A percentile compares a stretch with the other conserved stretches of the same genome.
Conservation (phyloP, 2,329 filamentous ascomycete genomes). For the Ploettnerulaceae sp. region DNA sequence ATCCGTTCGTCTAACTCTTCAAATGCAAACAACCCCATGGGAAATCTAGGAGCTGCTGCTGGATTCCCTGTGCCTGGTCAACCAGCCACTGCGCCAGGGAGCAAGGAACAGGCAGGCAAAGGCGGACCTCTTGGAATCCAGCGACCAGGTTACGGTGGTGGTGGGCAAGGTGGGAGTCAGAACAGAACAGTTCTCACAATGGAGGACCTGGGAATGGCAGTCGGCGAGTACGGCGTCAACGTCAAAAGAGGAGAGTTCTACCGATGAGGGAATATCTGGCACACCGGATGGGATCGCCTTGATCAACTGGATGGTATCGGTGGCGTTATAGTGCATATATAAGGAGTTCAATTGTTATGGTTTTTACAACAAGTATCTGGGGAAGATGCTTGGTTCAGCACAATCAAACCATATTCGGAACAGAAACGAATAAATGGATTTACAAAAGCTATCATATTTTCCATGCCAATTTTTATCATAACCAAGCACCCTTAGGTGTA, state of each 20-base stretch:
- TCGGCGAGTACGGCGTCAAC: conserved; percentile 95
- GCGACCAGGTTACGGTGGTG: conserved; percentile 76
- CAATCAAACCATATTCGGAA: too few relatives aligned
- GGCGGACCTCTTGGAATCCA: conserved; percentile 51
- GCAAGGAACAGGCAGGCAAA: conserved; percentile 49
- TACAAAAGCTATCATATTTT: too few relatives aligned
- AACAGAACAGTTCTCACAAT: conserved; percentile 94
- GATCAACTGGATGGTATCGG: conserved; percentile 1
- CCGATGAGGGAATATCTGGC: conserved; percentile 46
- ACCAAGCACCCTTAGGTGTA: too few relatives aligned
- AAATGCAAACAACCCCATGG: conserved; percentile 87
- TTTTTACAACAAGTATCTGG: neutral
- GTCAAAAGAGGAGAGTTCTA: conserved; percentile 98
- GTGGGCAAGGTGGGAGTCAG: conserved; percentile 81
- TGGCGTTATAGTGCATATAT: conserved; percentile 17
- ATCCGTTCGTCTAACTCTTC: conserved; percentile 88
- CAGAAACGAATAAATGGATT: too few relatives aligned
- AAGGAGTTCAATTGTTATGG: neutral
- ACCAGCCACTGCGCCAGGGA: conserved; percentile 49
- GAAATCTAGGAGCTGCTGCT: conserved; percentile 71
- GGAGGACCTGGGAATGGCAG: conserved; percentile 98
- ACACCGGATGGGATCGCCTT: neutral
- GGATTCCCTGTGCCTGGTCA: conserved; percentile 64
- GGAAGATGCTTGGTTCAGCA: neutral
- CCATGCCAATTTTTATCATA: too few relatives aligned